Evolutionary conservation across 495 filamentous ascomycete species (phyloP).

Genomic region (Bathelium albidoporum): DNA sequence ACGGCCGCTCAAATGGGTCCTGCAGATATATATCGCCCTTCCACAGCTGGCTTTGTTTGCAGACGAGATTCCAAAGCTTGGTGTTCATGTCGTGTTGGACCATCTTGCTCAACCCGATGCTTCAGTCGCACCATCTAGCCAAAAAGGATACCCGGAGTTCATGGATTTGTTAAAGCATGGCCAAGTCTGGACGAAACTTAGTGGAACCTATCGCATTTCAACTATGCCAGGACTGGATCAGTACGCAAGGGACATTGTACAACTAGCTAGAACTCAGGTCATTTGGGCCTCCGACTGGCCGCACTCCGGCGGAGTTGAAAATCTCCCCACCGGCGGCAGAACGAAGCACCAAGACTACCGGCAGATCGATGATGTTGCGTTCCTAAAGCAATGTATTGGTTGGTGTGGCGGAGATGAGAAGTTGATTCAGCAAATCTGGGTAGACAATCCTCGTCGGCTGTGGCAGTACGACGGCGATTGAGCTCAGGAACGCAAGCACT

Average conservation of each 20-base stretch:
- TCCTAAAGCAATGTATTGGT: background rate
- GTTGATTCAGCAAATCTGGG: background rate
- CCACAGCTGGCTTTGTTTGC: constrained; percentile 1
- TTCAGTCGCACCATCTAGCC: background rate
- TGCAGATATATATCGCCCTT: background rate
- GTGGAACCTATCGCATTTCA: background rate
- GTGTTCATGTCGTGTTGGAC: background rate
- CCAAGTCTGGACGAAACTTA: background rate
- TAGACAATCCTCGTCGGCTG: background rate
- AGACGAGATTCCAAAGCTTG: constrained; percentile 5
- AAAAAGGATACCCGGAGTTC: background rate
- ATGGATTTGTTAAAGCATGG: background rate
- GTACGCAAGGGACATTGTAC: background rate
- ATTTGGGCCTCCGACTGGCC: background rate
- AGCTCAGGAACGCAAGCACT: background rate
- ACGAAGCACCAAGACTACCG: background rate
- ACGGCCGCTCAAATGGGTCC: background rate
- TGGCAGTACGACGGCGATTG: background rate
- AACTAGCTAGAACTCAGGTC: background rate
- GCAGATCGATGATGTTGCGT: background rate
- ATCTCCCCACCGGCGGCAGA: background rate
- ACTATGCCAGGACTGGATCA: background rate
- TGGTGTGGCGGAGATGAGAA: background rate
- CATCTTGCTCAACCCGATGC: background rate
- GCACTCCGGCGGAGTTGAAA: background rate